phyloP scores from a whole-genome alignment of 2,329 filamentous ascomycete genomes.

The Chrysoporthe cubensis region DNA sequence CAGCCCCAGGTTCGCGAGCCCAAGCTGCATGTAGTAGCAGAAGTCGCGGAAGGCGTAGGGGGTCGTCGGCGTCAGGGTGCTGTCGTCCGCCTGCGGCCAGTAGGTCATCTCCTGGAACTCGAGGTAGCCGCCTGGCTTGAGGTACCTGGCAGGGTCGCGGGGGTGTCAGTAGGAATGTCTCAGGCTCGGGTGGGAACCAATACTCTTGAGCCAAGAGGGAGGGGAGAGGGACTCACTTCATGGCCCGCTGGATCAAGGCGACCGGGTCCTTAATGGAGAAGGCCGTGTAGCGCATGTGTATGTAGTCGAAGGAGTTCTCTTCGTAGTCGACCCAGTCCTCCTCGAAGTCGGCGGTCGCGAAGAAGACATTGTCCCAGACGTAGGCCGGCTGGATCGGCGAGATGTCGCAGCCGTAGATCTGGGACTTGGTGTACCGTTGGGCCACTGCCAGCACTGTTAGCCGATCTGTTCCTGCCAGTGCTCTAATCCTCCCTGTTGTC shows the following conservation, averaged over 20 bases:
- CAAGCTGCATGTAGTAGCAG: conserved; percentile 44
- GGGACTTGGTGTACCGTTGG: conserved; percentile 48
- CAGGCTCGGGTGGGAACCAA: too few species aligned
- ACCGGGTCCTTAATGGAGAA: conserved; percentile 49
- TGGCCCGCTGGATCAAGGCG: conserved; percentile 47
- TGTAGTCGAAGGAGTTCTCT: conserved; percentile 51
- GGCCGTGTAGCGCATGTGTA: conserved; percentile 53
- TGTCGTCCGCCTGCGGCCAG: conserved; percentile 49
- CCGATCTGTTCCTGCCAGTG: not conserved
- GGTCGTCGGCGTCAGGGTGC: conserved; percentile 42
- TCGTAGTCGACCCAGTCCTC: conserved; percentile 52
- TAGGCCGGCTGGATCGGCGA: conserved; percentile 57
- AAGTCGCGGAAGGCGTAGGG: conserved; percentile 55
- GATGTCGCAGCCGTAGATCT: conserved; percentile 53
- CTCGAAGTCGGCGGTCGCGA: conserved; percentile 57
- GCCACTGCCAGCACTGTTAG: conserved; percentile 44
- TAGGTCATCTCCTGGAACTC: conserved; percentile 54
- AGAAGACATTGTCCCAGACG: conserved; percentile 55
- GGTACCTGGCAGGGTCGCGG: conserved; percentile 41
- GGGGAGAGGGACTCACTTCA: conserved; percentile 40
- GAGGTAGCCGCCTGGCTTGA: conserved; percentile 56
- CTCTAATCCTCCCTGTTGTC: not conserved
- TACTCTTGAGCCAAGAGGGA: too few species aligned
- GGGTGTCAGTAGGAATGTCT: not conserved
- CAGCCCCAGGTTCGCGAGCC: conserved; percentile 46